These are phyloP conservation scores for Clathrospora elynae DNA, from an alignment of 2,329 filamentous ascomycete genomes.

Conservation along the genomic window DNA sequence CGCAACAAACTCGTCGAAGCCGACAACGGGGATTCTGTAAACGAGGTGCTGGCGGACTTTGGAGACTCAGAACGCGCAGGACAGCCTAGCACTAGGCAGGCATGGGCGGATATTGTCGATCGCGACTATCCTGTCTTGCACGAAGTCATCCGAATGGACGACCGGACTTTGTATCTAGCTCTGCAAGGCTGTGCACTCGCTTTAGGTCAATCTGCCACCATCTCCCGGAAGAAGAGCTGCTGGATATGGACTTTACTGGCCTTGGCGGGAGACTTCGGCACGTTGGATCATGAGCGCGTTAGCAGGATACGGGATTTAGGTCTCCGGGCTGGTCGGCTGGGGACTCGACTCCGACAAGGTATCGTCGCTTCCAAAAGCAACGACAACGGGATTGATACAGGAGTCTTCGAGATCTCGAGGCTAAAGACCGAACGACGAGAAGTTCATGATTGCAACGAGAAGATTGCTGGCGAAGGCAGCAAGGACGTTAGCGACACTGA, in stretches of 20 bases:
- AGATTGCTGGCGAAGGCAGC: too few relatives aligned
- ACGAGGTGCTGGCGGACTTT: background rate
- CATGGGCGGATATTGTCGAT: conserved; percentile 39
- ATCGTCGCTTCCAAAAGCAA: background rate
- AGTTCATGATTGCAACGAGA: too few relatives aligned
- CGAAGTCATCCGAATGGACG: conserved; percentile 62
- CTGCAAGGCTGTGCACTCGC: conserved; percentile 67
- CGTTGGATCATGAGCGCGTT: conserved; percentile 76
- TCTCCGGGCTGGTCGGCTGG: conserved; percentile 70
- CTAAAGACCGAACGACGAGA: too few relatives aligned
- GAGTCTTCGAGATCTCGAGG: background rate
- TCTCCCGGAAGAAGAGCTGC: conserved; percentile 70
- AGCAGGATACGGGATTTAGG: conserved; percentile 78
- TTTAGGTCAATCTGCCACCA: conserved; percentile 62
- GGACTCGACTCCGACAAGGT: conserved; percentile 43
- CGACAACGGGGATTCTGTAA: conserved; percentile 39
- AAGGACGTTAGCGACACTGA: too few relatives aligned
- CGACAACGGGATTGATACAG: background rate
- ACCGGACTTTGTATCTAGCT: conserved; percentile 68
- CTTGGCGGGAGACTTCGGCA: conserved; percentile 72
- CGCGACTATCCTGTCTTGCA: conserved; percentile 52
- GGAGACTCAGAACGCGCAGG: conserved; percentile 6
- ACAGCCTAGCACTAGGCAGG: conserved; percentile 45
- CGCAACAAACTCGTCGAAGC: conserved; percentile 64
- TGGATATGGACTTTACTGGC: conserved; percentile 89